Conservation (phyloP, 2,329 filamentous ascomycete genomes). For the Teratosphaeria gauchensis region DNA sequence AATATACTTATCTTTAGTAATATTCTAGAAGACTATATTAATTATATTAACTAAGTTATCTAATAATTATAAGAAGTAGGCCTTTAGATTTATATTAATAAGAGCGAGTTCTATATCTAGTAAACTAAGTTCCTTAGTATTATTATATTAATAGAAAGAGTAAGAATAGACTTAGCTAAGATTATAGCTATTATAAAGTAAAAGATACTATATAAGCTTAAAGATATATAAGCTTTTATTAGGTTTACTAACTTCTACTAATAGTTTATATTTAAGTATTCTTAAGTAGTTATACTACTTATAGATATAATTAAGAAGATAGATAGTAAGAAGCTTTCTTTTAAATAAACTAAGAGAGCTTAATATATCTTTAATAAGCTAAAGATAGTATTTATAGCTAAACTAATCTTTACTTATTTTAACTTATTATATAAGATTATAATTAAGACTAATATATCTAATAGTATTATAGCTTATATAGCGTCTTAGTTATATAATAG, state of each 20-base stretch:
- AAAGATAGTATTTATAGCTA: background rate
- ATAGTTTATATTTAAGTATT: background rate
- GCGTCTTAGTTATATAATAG: background rate
- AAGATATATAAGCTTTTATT: background rate
- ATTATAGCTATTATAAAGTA: background rate
- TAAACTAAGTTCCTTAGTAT: too few species aligned
- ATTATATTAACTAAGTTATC: background rate
- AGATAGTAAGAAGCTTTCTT: background rate
- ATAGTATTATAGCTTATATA: background rate
- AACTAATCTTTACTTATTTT: background rate
- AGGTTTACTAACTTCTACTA: too few species aligned
- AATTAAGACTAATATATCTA: background rate
- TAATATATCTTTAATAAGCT: background rate
- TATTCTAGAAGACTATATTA: background rate
- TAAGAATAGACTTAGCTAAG: background rate
- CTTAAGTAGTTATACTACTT: background rate
- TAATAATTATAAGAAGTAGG: background rate
- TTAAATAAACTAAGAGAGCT: background rate
- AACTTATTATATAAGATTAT: background rate
- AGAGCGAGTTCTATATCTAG: too few species aligned
- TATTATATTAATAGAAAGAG: too few species aligned
- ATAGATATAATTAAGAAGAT: background rate
- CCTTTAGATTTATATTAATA: too few species aligned
- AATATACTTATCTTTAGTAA: conserved; percentile 1
- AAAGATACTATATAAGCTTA: background rate